Evolutionary conservation across 768 basidiomycete species (phyloP).

Genomic region (Sarcodon sp.): DNA sequence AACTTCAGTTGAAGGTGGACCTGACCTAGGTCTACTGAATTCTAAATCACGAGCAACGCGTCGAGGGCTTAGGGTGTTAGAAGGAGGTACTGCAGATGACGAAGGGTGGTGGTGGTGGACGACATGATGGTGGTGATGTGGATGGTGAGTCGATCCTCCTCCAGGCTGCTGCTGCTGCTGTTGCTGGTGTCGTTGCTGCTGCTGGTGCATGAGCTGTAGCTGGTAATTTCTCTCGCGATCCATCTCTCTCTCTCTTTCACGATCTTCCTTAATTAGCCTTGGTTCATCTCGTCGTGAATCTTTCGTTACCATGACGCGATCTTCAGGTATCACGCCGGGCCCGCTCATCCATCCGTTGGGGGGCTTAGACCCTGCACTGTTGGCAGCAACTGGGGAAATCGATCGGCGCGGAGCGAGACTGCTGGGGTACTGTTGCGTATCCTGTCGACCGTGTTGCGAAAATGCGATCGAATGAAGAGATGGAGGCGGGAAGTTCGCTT

Average conservation of each 20-base stretch:
- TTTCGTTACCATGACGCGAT: slow-evolving; percentile 2
- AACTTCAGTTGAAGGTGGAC: slow-evolving; percentile 12
- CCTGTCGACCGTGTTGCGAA: slow-evolving; percentile 5
- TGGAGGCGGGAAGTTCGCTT: not conserved
- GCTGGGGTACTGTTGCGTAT: slow-evolving; percentile 3
- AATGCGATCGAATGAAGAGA: not conserved
- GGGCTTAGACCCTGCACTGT: slow-evolving; percentile 6
- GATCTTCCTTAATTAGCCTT: slow-evolving; percentile 6
- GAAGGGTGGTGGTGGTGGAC: slow-evolving; percentile 19
- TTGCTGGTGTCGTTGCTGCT: slow-evolving; percentile 8
- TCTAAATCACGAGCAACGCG: slow-evolving; percentile 10
- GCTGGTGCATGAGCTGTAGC: slow-evolving; percentile 8
- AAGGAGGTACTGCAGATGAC: slow-evolving; percentile 1
- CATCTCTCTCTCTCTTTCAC: slow-evolving; percentile 1
- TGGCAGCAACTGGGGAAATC: slow-evolving; percentile 2
- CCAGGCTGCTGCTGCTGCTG: slow-evolving; percentile 11
- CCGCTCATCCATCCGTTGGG: slow-evolving; percentile 12
- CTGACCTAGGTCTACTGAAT: slow-evolving; percentile 10
- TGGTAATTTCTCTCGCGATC: not conserved
- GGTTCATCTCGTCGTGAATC: slow-evolving; percentile 3
- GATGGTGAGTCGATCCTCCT: slow-evolving; percentile 14
- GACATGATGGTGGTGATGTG: slow-evolving; percentile 19
- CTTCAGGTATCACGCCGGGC: slow-evolving; percentile 12
- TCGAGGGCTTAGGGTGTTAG: slow-evolving; percentile 7
- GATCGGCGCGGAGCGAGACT: not conserved